A percentile compares a stretch with the other conserved stretches of the same genome.
Evolutionary conservation across 768 basidiomycete genomes (phyloP).

Genomic region (Glaciozyma antarctica): DNA sequence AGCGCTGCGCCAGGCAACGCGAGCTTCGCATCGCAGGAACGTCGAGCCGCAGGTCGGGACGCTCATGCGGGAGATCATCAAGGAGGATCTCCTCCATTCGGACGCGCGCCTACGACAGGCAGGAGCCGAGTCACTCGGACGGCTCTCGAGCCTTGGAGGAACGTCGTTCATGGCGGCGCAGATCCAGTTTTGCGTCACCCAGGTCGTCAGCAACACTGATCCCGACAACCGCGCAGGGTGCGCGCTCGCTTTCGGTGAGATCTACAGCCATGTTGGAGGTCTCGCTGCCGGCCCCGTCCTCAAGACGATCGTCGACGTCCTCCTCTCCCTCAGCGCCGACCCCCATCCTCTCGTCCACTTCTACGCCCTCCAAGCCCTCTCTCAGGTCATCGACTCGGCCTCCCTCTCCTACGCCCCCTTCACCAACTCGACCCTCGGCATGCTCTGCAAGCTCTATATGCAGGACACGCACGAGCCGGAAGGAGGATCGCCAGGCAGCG

Average conservation of each 20-base stretch:
- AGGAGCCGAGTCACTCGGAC: conserved; percentile 79
- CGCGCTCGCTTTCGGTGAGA: conserved; percentile 80
- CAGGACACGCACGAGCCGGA: conserved; percentile 86
- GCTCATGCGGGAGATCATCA: conserved; percentile 25
- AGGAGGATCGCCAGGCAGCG: conserved; percentile 64
- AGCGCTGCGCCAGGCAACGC: conserved; percentile 47
- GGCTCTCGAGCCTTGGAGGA: conserved; percentile 70
- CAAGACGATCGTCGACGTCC: conserved; percentile 88
- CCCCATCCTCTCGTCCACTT: conserved; percentile 95
- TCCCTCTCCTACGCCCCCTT: conserved; percentile 84
- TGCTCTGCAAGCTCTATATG: conserved; percentile 81
- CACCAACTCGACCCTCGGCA: conserved; percentile 75
- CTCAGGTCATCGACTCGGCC: conserved; percentile 79
- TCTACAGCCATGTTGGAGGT: conserved; percentile 84
- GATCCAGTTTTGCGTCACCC: conserved; percentile 81
- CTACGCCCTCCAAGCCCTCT: conserved; percentile 77
- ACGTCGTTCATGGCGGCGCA: conserved; percentile 74
- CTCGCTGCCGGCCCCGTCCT: conserved; percentile 88
- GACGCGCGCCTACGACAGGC: conserved; percentile 66
- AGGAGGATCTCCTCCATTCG: conserved; percentile 73
- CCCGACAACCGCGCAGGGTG: conserved; percentile 88
- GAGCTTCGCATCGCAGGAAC: neutral
- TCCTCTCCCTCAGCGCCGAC: conserved; percentile 90
- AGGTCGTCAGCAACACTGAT: conserved; percentile 87
- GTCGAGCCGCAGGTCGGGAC: conserved; percentile 26